A percentile compares a stretch with the other conserved stretches of the same genome.
Evolutionary conservation across 192 early-diverging fungal species (phyloP).

Genomic region (Backusella mclennaniae): DNA sequence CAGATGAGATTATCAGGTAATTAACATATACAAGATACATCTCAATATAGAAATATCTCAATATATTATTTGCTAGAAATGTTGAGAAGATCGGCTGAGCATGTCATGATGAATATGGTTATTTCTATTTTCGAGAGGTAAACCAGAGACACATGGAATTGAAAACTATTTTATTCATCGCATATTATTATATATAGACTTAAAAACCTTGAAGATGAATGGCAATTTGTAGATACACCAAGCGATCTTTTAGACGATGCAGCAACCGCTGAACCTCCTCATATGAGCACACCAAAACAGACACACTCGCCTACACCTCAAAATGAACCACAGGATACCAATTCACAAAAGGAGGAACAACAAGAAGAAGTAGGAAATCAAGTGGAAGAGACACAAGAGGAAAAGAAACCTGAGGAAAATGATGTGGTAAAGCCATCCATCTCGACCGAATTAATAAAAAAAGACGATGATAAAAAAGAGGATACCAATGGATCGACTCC

Average conservation of each 20-base stretch:
- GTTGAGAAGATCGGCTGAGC: slow-evolving; percentile 71
- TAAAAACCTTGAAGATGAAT: slow-evolving; percentile 38
- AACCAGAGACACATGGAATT: not conserved
- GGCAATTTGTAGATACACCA: slow-evolving; percentile 29
- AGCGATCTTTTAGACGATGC: slow-evolving; percentile 4
- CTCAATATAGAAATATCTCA: not conserved
- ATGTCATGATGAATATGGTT: slow-evolving; percentile 74
- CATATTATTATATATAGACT: slow-evolving; percentile 19
- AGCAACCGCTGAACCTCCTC: slow-evolving; percentile 2
- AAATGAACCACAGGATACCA: not conserved
- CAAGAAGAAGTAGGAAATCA: not conserved
- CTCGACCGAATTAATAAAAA: not conserved
- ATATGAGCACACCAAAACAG: slow-evolving; percentile 33
- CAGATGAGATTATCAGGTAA: slow-evolving; percentile 84
- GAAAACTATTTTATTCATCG: not conserved
- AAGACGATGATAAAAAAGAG: not conserved
- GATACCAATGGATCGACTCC: not conserved
- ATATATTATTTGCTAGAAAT: slow-evolving; percentile 50
- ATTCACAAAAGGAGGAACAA: not conserved
- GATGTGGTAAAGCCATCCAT: not conserved
- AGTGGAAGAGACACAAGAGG: not conserved
- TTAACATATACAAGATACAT: not conserved
- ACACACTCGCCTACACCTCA: slow-evolving; percentile 18
- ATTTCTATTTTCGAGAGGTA: slow-evolving; percentile 77
- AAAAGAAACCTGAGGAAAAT: not conserved